These are phyloP conservation scores for Breviolum minutum DNA, from an alignment of 73 alveolate genomes.

Conservation along the genomic window DNA sequence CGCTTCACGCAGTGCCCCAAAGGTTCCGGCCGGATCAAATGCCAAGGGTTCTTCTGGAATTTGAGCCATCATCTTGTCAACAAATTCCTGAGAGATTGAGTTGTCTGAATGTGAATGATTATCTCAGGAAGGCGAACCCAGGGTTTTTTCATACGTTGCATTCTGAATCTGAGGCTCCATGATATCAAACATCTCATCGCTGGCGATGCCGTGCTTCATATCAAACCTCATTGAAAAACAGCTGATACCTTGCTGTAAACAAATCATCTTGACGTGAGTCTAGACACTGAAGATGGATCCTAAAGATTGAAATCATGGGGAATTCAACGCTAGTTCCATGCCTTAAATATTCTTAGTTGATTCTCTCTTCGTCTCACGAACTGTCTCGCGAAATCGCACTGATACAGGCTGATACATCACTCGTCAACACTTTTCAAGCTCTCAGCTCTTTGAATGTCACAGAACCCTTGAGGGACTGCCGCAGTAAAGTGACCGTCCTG, in stretches of 20 bases:
- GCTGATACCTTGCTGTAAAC: neutral
- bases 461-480: neutral
- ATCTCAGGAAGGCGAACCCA: neutral
- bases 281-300: too few species aligned
- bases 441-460: constrained; percentile 26
- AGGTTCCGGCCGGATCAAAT: constrained; percentile 15
- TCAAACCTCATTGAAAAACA: neutral
- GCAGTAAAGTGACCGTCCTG: constrained; percentile 30
- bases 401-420: neutral
- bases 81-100: constrained; percentile 8
- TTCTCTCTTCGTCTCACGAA: neutral
- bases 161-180: neutral
- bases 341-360: too few species aligned
- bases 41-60: constrained; percentile 51
- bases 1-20: neutral
- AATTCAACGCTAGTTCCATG: too few species aligned
- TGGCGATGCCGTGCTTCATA: constrained; percentile 75
- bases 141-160: neutral
- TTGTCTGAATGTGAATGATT: neutral
- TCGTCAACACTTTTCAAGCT: too few species aligned
- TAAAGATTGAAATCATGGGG: too few species aligned
- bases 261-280: too few species aligned
- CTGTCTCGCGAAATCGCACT: neutral
- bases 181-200: constrained; percentile 63
- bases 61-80: constrained; percentile 26